Conservation (phyloP, 148 eudicot species). For the Amaranthus palmeri region DNA sequence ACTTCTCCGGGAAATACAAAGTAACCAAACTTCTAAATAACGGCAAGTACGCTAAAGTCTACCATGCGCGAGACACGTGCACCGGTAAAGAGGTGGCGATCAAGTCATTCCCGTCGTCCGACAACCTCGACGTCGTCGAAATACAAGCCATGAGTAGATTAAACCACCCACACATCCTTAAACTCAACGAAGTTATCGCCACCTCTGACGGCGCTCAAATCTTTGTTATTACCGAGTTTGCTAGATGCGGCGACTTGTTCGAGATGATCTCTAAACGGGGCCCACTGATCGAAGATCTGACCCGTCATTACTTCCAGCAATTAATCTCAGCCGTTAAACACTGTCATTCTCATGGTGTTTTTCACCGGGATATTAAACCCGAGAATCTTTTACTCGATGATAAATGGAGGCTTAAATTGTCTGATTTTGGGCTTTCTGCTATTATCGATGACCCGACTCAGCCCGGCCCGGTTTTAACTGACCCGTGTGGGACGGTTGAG, state of each 20-base stretch:
- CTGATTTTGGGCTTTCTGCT: constrained; percentile 69
- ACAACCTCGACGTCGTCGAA: constrained; percentile 45
- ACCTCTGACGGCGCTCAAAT: constrained; percentile 44
- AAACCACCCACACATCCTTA: constrained; percentile 50
- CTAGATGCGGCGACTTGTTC: constrained; percentile 71
- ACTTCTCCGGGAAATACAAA: constrained; percentile 52
- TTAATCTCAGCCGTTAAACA: constrained; percentile 62
- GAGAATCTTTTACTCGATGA: constrained; percentile 73
- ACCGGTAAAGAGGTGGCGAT: constrained; percentile 64
- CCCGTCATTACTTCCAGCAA: constrained; percentile 64
- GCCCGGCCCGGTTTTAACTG: constrained; percentile 39
- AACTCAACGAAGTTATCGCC: constrained; percentile 59
- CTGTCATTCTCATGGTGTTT: constrained; percentile 68
- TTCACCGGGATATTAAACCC: constrained; percentile 75
- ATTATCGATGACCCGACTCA: constrained; percentile 20
- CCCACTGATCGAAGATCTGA: constrained; percentile 51
- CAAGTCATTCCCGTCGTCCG: constrained; percentile 23
- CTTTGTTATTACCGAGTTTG: constrained; percentile 59
- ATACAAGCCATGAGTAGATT: constrained; percentile 56
- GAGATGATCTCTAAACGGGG: constrained; percentile 42
- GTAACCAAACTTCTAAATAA: constrained; percentile 49
- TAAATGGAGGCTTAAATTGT: constrained; percentile 50
- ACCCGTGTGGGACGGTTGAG: constrained; percentile 78
- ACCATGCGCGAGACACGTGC: constrained; percentile 45
- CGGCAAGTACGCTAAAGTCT: constrained; percentile 65